A percentile compares a stretch with the other conserved stretches of the same genome.
Evolutionary conservation across 768 basidiomycete genomes (phyloP).

Genomic region (Pulveroboletus sp.): DNA sequence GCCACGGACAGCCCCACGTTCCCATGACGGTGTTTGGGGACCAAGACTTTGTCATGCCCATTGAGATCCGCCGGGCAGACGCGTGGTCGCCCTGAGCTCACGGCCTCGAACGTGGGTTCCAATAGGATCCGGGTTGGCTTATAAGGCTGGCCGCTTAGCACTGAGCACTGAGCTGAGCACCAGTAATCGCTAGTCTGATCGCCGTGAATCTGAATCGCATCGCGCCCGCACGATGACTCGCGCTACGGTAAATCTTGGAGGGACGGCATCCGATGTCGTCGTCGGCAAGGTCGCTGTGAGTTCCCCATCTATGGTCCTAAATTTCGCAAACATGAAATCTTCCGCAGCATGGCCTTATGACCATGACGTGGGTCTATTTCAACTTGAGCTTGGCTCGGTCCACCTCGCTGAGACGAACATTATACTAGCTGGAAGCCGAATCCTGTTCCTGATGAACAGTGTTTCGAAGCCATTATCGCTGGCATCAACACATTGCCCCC

Average conservation of each 20-base stretch:
- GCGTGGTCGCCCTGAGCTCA: too few relatives aligned
- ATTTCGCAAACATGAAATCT: neutral
- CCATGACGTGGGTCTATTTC: conserved; percentile 43
- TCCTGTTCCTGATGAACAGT: conserved; percentile 51
- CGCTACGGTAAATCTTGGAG: conserved; percentile 35
- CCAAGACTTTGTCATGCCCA: too few relatives aligned
- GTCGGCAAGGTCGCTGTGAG: conserved; percentile 40
- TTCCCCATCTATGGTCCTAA: neutral
- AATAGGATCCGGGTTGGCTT: too few relatives aligned
- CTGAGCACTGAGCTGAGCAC: too few relatives aligned
- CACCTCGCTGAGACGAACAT: neutral
- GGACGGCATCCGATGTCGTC: conserved; percentile 34
- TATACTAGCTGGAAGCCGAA: conserved; percentile 39
- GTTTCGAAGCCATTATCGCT: conserved; percentile 59
- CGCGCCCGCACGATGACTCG: conserved; percentile 22
- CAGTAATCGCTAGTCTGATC: too few relatives aligned
- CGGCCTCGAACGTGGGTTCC: too few relatives aligned
- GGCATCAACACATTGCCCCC: conserved; percentile 40
- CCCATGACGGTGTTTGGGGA: too few relatives aligned
- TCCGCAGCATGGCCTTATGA: conserved; percentile 48
- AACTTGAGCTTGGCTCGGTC: neutral
- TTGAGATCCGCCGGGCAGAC: too few relatives aligned
- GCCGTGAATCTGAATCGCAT: too few relatives aligned
- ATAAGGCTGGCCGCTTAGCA: too few relatives aligned
- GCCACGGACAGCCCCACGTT: too few relatives aligned